phyloP scores from a whole-genome alignment of 2,329 filamentous ascomycete genomes.

The Lecanicillium sp. region DNA sequence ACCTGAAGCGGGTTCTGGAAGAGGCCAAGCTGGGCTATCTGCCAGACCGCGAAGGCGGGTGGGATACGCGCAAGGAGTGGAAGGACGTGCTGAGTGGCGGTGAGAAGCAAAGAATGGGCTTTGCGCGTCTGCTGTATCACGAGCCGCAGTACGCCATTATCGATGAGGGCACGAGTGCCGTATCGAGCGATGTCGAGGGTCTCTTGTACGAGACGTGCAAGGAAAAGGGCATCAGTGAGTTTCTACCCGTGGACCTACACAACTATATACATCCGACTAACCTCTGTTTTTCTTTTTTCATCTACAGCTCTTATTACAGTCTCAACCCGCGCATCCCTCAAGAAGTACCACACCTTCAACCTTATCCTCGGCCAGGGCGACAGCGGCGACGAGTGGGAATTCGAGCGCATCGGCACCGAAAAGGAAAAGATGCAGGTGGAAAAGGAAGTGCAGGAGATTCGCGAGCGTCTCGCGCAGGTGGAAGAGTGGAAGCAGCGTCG shows the following conservation, averaged over 20 bases:
- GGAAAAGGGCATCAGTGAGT: conserved; percentile 83
- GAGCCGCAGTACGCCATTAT: conserved; percentile 92
- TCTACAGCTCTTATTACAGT: conserved; percentile 80
- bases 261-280: background rate
- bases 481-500: conserved; percentile 74
- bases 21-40: conserved; percentile 83
- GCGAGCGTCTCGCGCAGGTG: conserved; percentile 72
- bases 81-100: conserved; percentile 96
- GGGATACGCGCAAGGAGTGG: conserved; percentile 96
- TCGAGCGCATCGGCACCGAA: conserved; percentile 88
- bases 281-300: conserved; percentile 12
- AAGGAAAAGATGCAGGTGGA: conserved; percentile 90
- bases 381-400: conserved; percentile 80
- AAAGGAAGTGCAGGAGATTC: conserved; percentile 78
- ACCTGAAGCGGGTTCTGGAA: conserved; percentile 71
- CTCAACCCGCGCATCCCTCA: conserved; percentile 86
- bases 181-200: conserved; percentile 90
- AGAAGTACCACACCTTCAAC: conserved; percentile 92
- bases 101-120: conserved; percentile 92
- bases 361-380: conserved; percentile 76
- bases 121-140: conserved; percentile 86
- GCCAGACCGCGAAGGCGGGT: conserved; percentile 85
- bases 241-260: background rate
- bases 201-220: conserved; percentile 90
- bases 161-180: conserved; percentile 91